Percentiles rank a stretch among this genome's conserved stretches.
phyloP scores from a whole-genome alignment of 352 stramenopile species.

The Pythium oligandrum region DNA sequence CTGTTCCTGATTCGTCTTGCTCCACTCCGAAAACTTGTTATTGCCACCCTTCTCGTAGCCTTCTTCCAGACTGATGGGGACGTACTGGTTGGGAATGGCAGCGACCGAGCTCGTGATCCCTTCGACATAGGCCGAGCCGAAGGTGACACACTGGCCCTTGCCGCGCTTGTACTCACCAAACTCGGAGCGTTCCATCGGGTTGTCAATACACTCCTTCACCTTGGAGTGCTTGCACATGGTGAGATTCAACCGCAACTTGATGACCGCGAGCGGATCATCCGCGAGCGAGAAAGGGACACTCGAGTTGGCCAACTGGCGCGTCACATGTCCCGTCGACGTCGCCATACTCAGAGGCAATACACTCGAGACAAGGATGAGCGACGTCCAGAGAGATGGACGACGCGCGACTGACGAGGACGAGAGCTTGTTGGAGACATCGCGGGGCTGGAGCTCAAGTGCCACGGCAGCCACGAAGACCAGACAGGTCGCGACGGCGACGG shows the following conservation, averaged over 20 bases:
- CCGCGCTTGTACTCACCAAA: conserved; percentile 53
- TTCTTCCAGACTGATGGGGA: conserved; percentile 53
- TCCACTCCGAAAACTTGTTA: conserved; percentile 77
- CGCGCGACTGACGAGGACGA: not conserved
- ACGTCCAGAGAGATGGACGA: conserved; percentile 27
- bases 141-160: conserved; percentile 45
- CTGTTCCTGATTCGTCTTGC: conserved; percentile 40
- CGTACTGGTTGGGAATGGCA: conserved; percentile 52
- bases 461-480: conserved; percentile 26
- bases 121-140: conserved; percentile 62
- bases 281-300: conserved; percentile 26
- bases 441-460: conserved; percentile 2
- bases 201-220: conserved; percentile 47
- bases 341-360: conserved; percentile 28
- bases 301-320: too few species aligned
- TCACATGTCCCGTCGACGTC: not conserved
- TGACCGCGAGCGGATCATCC: conserved; percentile 31
- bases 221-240: conserved; percentile 69
- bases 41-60: conserved; percentile 44
- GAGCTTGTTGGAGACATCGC: too few species aligned
- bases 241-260: conserved; percentile 35
- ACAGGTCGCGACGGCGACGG: conserved; percentile 22
- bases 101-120: conserved; percentile 20
- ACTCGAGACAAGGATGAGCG: conserved; percentile 27
- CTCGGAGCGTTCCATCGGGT: conserved; percentile 37